Evolutionary conservation across 192 early-diverging fungal genomes (phyloP), one percentile per base, ranked within the genome.

Genomic region (Pilaira anomala): DNA sequence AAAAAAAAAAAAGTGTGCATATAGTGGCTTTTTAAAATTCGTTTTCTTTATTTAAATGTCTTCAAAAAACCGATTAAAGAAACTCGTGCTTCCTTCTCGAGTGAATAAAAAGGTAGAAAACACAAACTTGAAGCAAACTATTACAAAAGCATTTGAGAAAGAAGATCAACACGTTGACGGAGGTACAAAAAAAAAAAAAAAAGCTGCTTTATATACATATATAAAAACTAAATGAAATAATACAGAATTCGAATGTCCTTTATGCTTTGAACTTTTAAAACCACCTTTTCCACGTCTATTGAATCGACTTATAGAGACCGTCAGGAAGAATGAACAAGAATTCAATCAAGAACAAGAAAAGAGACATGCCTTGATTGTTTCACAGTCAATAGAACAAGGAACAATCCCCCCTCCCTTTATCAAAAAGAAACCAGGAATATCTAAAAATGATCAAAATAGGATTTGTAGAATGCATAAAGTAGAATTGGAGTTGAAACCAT

Each of bases 381-480:
- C 3, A 45, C 42, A 16, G 12, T 16, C 2, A 7, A 12, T 16
- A 3, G 13, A 45, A n/a, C 5, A 45, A n/a, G 11, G 13, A 7
- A 3, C n/a, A 45, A 7, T 45, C 5, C 5, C 3, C 5, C 42
- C 11, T 16, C 42, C 42, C 3, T 3, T 45, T 16, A 3, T 45
- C 3, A 8, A 7, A 16, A 3, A 8, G 12, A 45, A 55, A 21
- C 7, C 16, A 13, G 30, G 46, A 40, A 45, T 56, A 5, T 44
- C 61, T n/a, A 57, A 51, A 19, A 50, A 19, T 22, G 48, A 62
- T 1, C 53, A 45, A 50, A 44, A 56, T 8, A 19, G 19, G 1
- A 81, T 84, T 46, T 84, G 82, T 66, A 69, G 66, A 8, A 26
- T 78, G 3, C 82, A 84, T 49, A 55, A 61, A n/a, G 49, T 64